phyloP scores from a whole-genome alignment of 495 filamentous ascomycete species.

The Lasiosphaeriaceae sp. region DNA sequence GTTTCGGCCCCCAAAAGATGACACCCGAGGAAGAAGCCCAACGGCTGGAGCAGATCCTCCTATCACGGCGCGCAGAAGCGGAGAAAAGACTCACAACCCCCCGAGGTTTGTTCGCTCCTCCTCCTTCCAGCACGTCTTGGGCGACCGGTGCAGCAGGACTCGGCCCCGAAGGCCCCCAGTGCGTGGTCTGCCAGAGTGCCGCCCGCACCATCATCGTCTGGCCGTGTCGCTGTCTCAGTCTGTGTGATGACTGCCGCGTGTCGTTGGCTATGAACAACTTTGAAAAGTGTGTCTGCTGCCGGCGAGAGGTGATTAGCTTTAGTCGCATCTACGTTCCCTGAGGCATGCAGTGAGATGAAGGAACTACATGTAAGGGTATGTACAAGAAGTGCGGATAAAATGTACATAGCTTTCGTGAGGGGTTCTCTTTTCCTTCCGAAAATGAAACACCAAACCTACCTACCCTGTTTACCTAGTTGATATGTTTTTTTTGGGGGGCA shows the following conservation, averaged over 20 bases:
- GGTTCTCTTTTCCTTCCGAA: no score
- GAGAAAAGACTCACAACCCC: conserved; percentile 10
- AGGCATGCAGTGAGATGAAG: conserved; percentile 6
- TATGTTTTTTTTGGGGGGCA: no score
- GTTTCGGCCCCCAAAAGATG: conserved; percentile 26
- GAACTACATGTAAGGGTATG: no score
- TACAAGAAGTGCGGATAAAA: no score
- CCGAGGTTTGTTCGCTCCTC: conserved; percentile 11
- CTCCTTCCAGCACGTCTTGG: conserved; percentile 46
- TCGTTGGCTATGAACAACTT: conserved; percentile 96
- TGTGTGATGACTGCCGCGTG: conserved; percentile 93
- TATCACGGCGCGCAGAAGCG: conserved; percentile 49
- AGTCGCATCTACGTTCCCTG: conserved; percentile 87
- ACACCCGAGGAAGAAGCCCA: conserved; percentile 70
- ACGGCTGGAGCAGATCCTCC: conserved; percentile 77
- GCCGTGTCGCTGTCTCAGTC: conserved; percentile 90
- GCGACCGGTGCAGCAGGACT: conserved; percentile 65
- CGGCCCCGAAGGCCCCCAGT: conserved; percentile 73
- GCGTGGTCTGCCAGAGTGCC: conserved; percentile 87
- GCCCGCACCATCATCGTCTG: conserved; percentile 89
- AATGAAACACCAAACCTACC: no score
- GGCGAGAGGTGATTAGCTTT: conserved; percentile 81
- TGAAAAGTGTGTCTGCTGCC: conserved; percentile 89
- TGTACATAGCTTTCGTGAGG: no score
- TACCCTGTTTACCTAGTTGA: no score